Evolutionary conservation across 1,284 basidiomycete genomes (phyloP).

Genomic region (Malassezia dermatis): DNA sequence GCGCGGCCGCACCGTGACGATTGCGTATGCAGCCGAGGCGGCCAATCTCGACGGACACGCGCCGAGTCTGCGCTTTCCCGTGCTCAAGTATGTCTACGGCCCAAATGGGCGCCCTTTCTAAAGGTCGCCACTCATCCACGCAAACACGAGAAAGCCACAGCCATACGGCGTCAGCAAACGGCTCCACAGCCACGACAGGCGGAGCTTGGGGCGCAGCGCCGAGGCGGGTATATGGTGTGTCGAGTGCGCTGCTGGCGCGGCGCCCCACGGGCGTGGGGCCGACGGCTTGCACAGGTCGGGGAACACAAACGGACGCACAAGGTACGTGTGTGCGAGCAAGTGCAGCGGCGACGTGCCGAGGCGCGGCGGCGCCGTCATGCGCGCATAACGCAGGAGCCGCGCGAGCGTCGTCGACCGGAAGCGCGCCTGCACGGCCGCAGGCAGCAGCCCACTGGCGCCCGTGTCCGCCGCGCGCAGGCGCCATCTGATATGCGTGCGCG

Average conservation of each 20-base stretch:
- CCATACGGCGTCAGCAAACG: constrained; percentile 32
- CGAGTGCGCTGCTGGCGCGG: neutral
- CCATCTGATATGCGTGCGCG: neutral
- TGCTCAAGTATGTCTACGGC: constrained; percentile 29
- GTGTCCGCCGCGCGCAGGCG: neutral
- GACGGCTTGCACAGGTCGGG: constrained; percentile 15
- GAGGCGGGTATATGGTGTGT: neutral
- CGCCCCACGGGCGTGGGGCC: constrained; percentile 14
- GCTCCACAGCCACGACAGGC: neutral
- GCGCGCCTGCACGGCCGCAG: neutral
- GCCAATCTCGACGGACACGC: neutral
- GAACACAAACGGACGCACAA: constrained; percentile 9
- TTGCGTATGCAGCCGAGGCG: constrained; percentile 16
- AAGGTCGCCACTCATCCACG: constrained; percentile 43
- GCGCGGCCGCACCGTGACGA: constrained; percentile 28
- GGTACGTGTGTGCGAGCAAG: constrained; percentile 10
- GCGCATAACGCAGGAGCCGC: constrained; percentile 12
- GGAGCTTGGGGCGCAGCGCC: neutral
- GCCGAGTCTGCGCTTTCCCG: constrained; percentile 28
- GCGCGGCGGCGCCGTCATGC: constrained; percentile 7
- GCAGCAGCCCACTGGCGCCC: neutral
- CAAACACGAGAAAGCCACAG: constrained; percentile 40
- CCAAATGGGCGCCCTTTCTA: constrained; percentile 9
- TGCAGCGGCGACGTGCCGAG: neutral
- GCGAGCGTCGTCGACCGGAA: neutral